Percentiles rank a stretch among this genome's conserved stretches.
These are phyloP conservation scores for Teratosphaeria epicoccoides DNA, from an alignment of 2,329 filamentous ascomycete genomes.

Conservation along the genomic window DNA sequence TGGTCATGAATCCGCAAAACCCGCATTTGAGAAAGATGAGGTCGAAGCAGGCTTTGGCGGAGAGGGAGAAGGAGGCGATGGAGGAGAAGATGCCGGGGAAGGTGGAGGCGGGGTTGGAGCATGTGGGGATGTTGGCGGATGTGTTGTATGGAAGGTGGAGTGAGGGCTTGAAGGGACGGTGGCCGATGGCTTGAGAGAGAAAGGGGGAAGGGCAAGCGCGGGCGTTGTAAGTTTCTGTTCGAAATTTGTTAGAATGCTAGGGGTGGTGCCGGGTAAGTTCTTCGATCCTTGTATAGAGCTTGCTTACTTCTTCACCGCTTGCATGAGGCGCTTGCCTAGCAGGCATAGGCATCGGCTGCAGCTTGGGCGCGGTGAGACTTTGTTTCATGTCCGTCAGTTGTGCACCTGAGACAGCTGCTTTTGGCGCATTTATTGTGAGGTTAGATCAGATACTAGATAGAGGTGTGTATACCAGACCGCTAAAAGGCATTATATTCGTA, in stretches of 20 bases:
- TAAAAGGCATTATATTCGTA: too few species aligned
- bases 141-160: slow-evolving; percentile 87
- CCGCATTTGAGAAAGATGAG: slow-evolving; percentile 74
- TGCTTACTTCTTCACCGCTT: too few species aligned
- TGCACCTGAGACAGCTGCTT: too few species aligned
- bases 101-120: slow-evolving; percentile 69
- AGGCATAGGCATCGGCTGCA: too few species aligned
- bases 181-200: slow-evolving; percentile 23
- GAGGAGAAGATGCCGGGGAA: slow-evolving; percentile 49
- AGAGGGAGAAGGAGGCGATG: slow-evolving; percentile 30
- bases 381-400: too few species aligned
- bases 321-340: too few species aligned
- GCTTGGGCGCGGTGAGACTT: too few species aligned
- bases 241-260: too few species aligned
- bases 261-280: background rate
- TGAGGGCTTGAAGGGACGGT: slow-evolving; percentile 57
- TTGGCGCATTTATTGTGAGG: too few species aligned
- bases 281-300: too few species aligned
- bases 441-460: too few species aligned
- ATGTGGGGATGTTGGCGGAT: slow-evolving; percentile 78
- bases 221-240: background rate
- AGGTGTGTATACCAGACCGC: too few species aligned
- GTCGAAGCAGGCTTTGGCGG: slow-evolving; percentile 25
- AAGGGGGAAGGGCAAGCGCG: background rate
- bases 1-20: slow-evolving; percentile 71